Base-by-base conservation (phyloP, 2,329 filamentous ascomycete species). In the Penicillium rolfsii region DNA sequence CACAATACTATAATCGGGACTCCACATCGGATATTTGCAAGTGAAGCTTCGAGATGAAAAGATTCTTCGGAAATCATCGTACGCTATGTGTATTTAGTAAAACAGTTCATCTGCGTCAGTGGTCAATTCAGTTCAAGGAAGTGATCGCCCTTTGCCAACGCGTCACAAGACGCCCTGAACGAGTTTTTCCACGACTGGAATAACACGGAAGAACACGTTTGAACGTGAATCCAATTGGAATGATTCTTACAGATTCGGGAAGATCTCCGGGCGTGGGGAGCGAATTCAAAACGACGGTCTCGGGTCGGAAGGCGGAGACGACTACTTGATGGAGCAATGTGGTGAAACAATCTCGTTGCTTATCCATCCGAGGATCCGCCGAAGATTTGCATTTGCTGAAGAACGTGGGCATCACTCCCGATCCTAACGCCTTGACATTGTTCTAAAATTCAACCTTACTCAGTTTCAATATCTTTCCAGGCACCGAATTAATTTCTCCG, bases 131-230 rank as follows among this genome's bases (percentile, higher is more conserved):
- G 6, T 36, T 45, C 30, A 14, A 33, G 59, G 33, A 54, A 59
- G n/a, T 16, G 43, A 59, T 58, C 52, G 28, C 43, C 57, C 38
- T 52, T 6, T 11, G 30, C 12, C 4, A 40, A 45, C 50, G 19
- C 22, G 35, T 53, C 50, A 33, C 36, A 33, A n/a, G 30, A 16
- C 16, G 9, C 24, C 5, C 19, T 28, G 30, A 19, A 12, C 1
- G 5, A 43, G 48, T 55, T 66, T 64, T 64, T 64, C 62, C 65
- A 57, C 62, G 64, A 62, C 58, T 66, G 38, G 33, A 36, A 24
- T 49, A 24, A 36, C 24, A n/a, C 28, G 38, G 33, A 36, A 24
- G 45, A 24, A 36, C 24, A n/a, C 28, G 38, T 16, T 46, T 28
- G 7, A 16, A 12, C 9, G 7, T 1, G 14, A n/a, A 46, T 56